Conservation (phyloP, 495 filamentous ascomycete species). For the Platismatia glauca region DNA sequence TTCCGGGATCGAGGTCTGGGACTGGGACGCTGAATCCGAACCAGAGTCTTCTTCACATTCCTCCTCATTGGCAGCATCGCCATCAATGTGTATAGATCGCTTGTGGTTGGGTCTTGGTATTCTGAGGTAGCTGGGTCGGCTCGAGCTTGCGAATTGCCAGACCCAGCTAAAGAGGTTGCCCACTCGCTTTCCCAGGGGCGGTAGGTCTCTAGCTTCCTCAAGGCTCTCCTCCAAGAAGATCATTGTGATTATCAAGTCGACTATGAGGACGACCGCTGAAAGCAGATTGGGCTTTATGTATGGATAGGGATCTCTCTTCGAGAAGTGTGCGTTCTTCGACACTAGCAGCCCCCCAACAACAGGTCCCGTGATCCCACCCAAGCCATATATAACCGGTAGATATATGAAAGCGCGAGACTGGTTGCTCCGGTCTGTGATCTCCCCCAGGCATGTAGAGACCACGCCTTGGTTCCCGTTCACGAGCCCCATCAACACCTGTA, state of each 20-base stretch:
- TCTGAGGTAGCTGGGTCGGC: constrained; percentile 51
- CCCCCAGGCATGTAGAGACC: constrained; percentile 85
- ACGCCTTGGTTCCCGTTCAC: constrained; percentile 86
- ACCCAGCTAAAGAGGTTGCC: constrained; percentile 57
- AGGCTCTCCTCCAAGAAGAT: constrained; percentile 86
- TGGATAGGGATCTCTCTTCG: constrained; percentile 54
- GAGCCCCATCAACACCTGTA: constrained; percentile 83
- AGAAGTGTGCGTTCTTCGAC: constrained; percentile 41
- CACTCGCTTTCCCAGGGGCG: constrained; percentile 49
- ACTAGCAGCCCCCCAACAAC: constrained; percentile 80
- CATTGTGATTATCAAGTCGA: constrained; percentile 63
- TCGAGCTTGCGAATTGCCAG: constrained; percentile 61
- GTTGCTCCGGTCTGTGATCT: constrained; percentile 91
- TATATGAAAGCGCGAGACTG: constrained; percentile 87
- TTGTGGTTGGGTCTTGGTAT: constrained; percentile 9
- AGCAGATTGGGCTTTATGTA: constrained; percentile 80
- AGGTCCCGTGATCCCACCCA: constrained; percentile 88
- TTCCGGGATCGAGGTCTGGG: constrained; percentile 27
- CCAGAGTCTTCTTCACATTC: constrained; percentile 30
- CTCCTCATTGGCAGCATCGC: constrained; percentile 31
- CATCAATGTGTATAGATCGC: constrained; percentile 17
- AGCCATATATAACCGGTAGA: constrained; percentile 83
- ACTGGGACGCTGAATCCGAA: constrained; percentile 27
- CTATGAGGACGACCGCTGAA: constrained; percentile 55
- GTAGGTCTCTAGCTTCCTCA: constrained; percentile 58